phyloP scores from a whole-genome alignment of 805 yeast species.

The Wilhelminamyces savonicus region DNA sequence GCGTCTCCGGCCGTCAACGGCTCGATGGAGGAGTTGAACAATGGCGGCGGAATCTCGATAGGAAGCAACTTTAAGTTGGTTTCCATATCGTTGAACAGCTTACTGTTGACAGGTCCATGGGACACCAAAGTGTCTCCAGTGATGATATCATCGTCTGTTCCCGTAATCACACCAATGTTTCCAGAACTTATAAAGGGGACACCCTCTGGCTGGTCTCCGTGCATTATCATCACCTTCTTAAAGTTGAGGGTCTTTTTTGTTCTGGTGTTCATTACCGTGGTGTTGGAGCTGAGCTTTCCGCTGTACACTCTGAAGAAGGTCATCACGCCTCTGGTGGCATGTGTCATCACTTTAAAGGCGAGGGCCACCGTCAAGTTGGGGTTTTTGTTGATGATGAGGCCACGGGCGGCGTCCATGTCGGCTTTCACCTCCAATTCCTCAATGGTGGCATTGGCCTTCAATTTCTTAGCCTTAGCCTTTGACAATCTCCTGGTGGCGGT shows the following conservation, averaged over 20 bases:
- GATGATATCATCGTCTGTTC: constrained; percentile 57
- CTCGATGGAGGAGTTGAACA: constrained; percentile 78
- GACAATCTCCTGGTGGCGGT: constrained; percentile 9
- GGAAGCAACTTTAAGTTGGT: constrained; percentile 55
- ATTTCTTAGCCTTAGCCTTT: constrained; percentile 11
- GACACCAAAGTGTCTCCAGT: constrained; percentile 90
- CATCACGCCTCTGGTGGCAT: constrained; percentile 76
- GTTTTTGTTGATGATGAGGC: constrained; percentile 49
- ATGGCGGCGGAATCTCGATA: constrained; percentile 85
- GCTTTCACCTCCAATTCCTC: constrained; percentile 20
- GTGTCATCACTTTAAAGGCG: constrained; percentile 89
- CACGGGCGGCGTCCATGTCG: constrained; percentile 33
- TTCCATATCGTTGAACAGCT: constrained; percentile 35
- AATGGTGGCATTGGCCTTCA: constrained; percentile 2
- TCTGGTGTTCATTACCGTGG: constrained; percentile 60
- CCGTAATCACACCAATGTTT: constrained; percentile 85
- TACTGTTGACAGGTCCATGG: constrained; percentile 45
- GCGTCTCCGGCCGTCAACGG: constrained; percentile 81
- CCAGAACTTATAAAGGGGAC: constrained; percentile 63
- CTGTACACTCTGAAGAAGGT: constrained; percentile 84
- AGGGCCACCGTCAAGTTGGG: constrained; percentile 66
- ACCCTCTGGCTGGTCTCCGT: constrained; percentile 80
- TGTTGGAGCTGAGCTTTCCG: constrained; percentile 62
- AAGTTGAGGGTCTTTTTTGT: constrained; percentile 62
- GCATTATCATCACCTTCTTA: constrained; percentile 71